phyloP scores from a whole-genome alignment of 352 stramenopile species.

The Pythium brassicae region DNA sequence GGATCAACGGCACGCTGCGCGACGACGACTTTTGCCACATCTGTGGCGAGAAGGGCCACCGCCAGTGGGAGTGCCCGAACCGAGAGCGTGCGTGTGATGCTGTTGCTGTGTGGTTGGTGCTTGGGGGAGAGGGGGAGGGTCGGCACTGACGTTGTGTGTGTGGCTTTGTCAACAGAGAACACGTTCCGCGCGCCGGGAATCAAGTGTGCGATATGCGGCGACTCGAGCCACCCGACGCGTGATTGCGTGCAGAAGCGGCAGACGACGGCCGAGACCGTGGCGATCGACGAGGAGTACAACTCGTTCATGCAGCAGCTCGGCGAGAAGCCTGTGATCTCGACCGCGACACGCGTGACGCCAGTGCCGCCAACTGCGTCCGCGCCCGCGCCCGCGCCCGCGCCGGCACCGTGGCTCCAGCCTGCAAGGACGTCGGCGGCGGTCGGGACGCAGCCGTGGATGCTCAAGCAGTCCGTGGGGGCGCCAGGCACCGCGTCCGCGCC shows the following conservation, averaged over 20 bases:
- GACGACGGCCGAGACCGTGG: conserved; percentile 62
- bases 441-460: conserved; percentile 59
- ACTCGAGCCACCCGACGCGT: conserved; percentile 95
- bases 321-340: conserved; percentile 67
- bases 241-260: conserved; percentile 94
- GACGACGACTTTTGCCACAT: conserved; percentile 98
- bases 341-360: conserved; percentile 28
- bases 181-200: conserved; percentile 83
- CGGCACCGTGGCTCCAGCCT: conserved; percentile 70
- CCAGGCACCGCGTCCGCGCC: conserved; percentile 27
- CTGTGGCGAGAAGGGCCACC: conserved; percentile 98
- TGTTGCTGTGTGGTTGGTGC: no score
- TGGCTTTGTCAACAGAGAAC: conserved; percentile 25
- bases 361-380: not conserved
- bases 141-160: conserved; percentile 15
- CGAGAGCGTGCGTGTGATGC: conserved; percentile 77
- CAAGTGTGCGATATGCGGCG: conserved; percentile 97
- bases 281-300: conserved; percentile 83
- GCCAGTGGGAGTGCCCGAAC: conserved; percentile 96
- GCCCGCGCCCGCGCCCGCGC: not conserved
- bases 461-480: conserved; percentile 38
- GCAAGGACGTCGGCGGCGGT: conserved; percentile 34
- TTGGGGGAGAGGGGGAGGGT: conserved; percentile 1
- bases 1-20: conserved; percentile 98
- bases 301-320: conserved; percentile 86